These are phyloP conservation scores for Botrytis porri DNA, from an alignment of 2,329 filamentous ascomycete genomes.

Conservation along the genomic window DNA sequence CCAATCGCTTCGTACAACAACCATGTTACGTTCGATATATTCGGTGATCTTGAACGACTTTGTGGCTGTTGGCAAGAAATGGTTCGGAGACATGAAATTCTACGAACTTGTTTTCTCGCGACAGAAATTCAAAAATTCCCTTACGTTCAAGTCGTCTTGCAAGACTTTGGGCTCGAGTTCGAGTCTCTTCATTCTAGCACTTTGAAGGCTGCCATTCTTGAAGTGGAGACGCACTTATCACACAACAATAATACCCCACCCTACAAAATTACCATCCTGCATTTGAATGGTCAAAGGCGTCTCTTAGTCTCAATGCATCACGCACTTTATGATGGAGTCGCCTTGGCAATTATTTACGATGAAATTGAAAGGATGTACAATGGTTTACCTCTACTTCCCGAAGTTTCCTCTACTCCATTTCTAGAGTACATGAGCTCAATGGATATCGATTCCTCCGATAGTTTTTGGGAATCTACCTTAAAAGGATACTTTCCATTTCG, in stretches of 20 bases:
- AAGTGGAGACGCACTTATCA: background rate
- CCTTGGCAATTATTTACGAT: slow-evolving; percentile 64
- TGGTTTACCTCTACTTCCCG: slow-evolving; percentile 45
- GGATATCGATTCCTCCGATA: slow-evolving; percentile 48
- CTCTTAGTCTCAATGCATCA: slow-evolving; percentile 58
- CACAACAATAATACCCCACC: slow-evolving; percentile 28
- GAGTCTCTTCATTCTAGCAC: slow-evolving; percentile 11
- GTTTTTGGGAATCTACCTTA: slow-evolving; percentile 65
- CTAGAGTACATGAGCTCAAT: slow-evolving; percentile 55
- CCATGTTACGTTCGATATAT: slow-evolving; percentile 61
- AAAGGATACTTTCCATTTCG: slow-evolving; percentile 45
- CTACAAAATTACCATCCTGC: slow-evolving; percentile 29
- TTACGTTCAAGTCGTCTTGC: slow-evolving; percentile 70
- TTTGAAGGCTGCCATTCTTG: background rate
- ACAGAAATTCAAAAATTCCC: slow-evolving; percentile 60
- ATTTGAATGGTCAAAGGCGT: slow-evolving; percentile 13
- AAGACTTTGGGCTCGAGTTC: slow-evolving; percentile 40
- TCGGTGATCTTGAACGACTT: slow-evolving; percentile 49
- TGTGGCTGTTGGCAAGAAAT: slow-evolving; percentile 60
- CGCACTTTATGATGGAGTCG: slow-evolving; percentile 81
- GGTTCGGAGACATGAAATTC: slow-evolving; percentile 65
- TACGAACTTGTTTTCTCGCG: slow-evolving; percentile 71
- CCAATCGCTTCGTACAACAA: slow-evolving; percentile 65
- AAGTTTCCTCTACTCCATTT: slow-evolving; percentile 61
- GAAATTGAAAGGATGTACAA: slow-evolving; percentile 64